phyloP scores from a whole-genome alignment of 1,284 basidiomycete genomes.

The Ustilago xerochloae region DNA sequence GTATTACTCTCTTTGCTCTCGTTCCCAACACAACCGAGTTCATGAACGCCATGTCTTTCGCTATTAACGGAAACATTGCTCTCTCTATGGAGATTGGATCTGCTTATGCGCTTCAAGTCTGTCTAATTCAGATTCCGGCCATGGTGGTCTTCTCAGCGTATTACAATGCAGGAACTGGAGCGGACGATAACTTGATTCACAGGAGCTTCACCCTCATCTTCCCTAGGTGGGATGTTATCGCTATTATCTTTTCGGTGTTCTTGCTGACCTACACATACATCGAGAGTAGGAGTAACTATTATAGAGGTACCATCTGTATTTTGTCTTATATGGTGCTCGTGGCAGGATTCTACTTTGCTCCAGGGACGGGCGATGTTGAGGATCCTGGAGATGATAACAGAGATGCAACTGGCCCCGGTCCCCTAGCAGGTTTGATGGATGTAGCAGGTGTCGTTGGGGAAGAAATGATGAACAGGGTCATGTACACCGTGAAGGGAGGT shows the following conservation, averaged over 20 bases:
- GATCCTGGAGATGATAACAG: constrained; percentile 52
- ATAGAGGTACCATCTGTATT: constrained; percentile 66
- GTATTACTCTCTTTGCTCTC: constrained; percentile 93
- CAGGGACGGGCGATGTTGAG: constrained; percentile 56
- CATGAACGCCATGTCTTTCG: constrained; percentile 99
- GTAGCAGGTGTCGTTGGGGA: constrained; percentile 6
- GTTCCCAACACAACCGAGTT: constrained; percentile 99
- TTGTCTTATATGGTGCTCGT: constrained; percentile 63
- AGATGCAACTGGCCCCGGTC: background rate
- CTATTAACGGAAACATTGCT: constrained; percentile 95
- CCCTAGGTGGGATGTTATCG: constrained; percentile 97
- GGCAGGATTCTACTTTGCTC: constrained; percentile 67
- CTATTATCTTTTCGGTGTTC: constrained; percentile 83
- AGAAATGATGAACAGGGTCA: constrained; percentile 7
- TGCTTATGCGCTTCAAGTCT: constrained; percentile 97
- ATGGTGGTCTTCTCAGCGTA: constrained; percentile 98
- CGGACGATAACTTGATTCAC: constrained; percentile 44
- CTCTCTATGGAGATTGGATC: constrained; percentile 97
- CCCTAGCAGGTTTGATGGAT: background rate
- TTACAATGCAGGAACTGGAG: constrained; percentile 85
- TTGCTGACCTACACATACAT: constrained; percentile 99
- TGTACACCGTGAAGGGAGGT: constrained; percentile 23
- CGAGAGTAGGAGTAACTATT: constrained; percentile 94
- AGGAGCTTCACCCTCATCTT: constrained; percentile 77
- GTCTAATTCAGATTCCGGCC: constrained; percentile 94